A percentile compares a stretch with the other conserved stretches of the same genome.
Conservation (phyloP, 2,329 filamentous ascomycete species). For the Penicillium corylophilum region DNA sequence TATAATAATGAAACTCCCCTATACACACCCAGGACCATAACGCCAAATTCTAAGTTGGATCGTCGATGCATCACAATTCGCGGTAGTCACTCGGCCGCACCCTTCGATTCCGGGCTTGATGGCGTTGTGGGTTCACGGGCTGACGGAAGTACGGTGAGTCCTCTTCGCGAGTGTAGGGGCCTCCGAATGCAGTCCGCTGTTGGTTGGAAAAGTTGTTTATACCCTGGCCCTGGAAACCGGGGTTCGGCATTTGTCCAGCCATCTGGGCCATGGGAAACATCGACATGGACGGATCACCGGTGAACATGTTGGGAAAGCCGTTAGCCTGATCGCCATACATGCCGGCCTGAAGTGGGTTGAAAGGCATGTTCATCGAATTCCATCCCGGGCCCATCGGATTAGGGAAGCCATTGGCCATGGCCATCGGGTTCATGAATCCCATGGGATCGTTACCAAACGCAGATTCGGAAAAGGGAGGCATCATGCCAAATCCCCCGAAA, state of each 20-base stretch:
- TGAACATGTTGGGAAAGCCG: slow-evolving; percentile 39
- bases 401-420: slow-evolving; percentile 32
- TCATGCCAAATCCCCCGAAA: slow-evolving; percentile 32
- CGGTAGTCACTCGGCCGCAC: slow-evolving; percentile 87
- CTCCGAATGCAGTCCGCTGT: slow-evolving; percentile 54
- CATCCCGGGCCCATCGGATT: slow-evolving; percentile 37
- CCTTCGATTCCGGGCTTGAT: slow-evolving; percentile 76
- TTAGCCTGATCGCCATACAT: slow-evolving; percentile 38
- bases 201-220: slow-evolving; percentile 57
- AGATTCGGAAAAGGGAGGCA: slow-evolving; percentile 37
- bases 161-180: slow-evolving; percentile 63
- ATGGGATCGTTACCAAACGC: slow-evolving; percentile 33
- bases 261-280: slow-evolving; percentile 40
- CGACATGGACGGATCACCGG: slow-evolving; percentile 35
- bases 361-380: slow-evolving; percentile 49
- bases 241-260: slow-evolving; percentile 29
- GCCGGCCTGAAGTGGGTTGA: slow-evolving; percentile 34
- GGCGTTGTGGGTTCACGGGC: slow-evolving; percentile 89
- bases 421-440: slow-evolving; percentile 45
- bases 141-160: slow-evolving; percentile 94
- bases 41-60: slow-evolving; percentile 2
- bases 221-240: slow-evolving; percentile 32
- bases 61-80: slow-evolving; percentile 58
- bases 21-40: slow-evolving; percentile 3
- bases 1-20: slow-evolving; percentile 1